phyloP scores from a whole-genome alignment of 1,284 basidiomycete genomes.

The Gymnopus androsaceus region DNA sequence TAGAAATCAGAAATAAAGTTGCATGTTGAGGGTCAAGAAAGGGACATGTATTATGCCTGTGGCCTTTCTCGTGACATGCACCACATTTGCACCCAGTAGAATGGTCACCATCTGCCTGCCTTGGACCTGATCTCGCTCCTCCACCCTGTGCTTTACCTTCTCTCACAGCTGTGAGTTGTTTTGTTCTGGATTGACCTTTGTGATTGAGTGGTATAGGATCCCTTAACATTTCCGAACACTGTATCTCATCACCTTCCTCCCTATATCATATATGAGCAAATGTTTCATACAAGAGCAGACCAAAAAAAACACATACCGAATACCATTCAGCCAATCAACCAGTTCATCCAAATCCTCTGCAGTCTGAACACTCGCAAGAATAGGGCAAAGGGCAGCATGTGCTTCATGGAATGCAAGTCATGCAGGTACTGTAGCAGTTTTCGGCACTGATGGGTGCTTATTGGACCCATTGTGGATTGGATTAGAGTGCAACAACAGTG shows the following conservation, averaged over 20 bases:
- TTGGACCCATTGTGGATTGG: not conserved
- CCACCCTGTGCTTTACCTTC: slow-evolving; percentile 24
- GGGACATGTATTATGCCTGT: not conserved
- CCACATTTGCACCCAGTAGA: not conserved
- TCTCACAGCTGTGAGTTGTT: slow-evolving; percentile 18
- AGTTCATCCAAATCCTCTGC: slow-evolving; percentile 25
- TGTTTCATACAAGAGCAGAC: too few relatives aligned
- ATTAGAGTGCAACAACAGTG: not conserved
- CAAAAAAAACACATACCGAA: not conserved
- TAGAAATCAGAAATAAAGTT: too few relatives aligned
- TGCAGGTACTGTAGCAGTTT: slow-evolving; percentile 1
- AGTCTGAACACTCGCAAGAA: slow-evolving; percentile 23
- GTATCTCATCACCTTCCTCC: not conserved
- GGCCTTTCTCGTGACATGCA: not conserved
- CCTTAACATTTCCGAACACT: slow-evolving; percentile 4
- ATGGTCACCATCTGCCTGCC: too few relatives aligned
- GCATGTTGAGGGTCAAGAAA: too few relatives aligned
- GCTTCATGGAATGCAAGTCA: slow-evolving; percentile 21
- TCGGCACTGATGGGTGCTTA: not conserved
- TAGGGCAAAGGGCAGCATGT: slow-evolving; percentile 20
- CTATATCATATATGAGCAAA: not conserved
- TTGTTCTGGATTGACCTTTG: slow-evolving; percentile 23
- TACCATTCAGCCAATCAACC: slow-evolving; percentile 13
- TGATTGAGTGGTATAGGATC: slow-evolving; percentile 21
- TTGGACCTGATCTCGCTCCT: slow-evolving; percentile 12